Base-by-base conservation (phyloP, 2,329 filamentous ascomycete species). In the Colletotrichum truncatum region DNA sequence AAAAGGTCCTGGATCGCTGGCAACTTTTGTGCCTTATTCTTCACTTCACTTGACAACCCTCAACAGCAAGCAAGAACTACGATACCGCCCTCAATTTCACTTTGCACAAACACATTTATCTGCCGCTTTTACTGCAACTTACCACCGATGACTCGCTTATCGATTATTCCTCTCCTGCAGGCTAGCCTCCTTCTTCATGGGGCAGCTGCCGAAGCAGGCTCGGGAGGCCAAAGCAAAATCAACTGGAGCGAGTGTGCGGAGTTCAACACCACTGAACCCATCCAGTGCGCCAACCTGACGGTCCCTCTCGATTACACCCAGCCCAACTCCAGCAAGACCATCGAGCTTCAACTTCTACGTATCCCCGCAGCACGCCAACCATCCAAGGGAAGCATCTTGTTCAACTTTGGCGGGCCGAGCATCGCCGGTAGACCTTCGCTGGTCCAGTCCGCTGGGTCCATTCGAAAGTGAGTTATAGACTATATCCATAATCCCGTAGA, bases 281-380 rank as follows among this genome's bases (percentile, higher is more conserved):
- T 73, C n/a, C 69, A 77, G 11, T 82, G 80, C 65, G 76, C 73
- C 5, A 76, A 65, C n/a, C 64, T 82, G 14, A 49, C 67, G 0
- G 80, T 81, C 0, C 80, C 80, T 3, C 73, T 81, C 4, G 80
- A 82, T 66, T 82, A 82, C 52, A 74, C 74, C 1, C 51, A 72
- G 6, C n/a, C 43, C 1, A 54, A 70, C 26, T 71, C 69, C 7
- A 69, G 62, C 18, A 61, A 73, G 34, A 76, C 59, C 2, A 28
- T 69, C 10, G 25, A 57, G 1, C 49, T 69, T 4, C 46, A 57
- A 4, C 18, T 69, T 14, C 39, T 64, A 11, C 53, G 48, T 3
- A 39, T 67, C 30, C 56, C 60, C 3, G 66, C 69, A 1, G 36
- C 63, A 3, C 67, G 68, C 18, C 54, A 68, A 36, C 70, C 71